Evolutionary conservation across 164 flowering plant species (phyloP).

Genomic region (Chloranthus sessilifolius): DNA sequence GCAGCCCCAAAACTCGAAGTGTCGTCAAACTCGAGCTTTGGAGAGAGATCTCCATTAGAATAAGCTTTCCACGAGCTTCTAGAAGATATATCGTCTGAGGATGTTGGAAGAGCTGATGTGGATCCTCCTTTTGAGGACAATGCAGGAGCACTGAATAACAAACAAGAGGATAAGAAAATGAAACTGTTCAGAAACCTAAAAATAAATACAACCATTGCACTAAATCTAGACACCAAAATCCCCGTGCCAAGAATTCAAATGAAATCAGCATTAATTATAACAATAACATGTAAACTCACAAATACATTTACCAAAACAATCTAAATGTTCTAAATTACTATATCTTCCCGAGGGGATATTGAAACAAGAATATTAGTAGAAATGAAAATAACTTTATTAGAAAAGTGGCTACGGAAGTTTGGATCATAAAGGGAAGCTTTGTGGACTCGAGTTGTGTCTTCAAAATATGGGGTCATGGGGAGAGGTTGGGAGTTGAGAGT

Average conservation of each 20-base stretch:
- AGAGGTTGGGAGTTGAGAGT: too few relatives aligned
- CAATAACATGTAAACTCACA: too few relatives aligned
- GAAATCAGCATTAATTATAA: too few relatives aligned
- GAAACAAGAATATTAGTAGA: too few relatives aligned
- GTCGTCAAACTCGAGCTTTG: slow-evolving; percentile 55
- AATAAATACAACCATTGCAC: not conserved
- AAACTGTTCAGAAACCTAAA: not conserved
- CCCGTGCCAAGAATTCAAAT: not conserved
- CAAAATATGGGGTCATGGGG: too few relatives aligned
- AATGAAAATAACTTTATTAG: too few relatives aligned
- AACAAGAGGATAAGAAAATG: slow-evolving; percentile 8
- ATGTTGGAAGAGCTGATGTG: slow-evolving; percentile 39
- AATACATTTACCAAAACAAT: too few relatives aligned
- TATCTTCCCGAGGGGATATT: too few relatives aligned
- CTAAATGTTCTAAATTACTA: too few relatives aligned
- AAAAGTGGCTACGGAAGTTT: too few relatives aligned
- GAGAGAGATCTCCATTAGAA: slow-evolving; percentile 63
- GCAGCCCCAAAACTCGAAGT: slow-evolving; percentile 73
- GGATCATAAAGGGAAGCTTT: too few relatives aligned
- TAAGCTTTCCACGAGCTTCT: slow-evolving; percentile 64
- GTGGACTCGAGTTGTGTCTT: too few relatives aligned
- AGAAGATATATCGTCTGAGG: slow-evolving; percentile 58
- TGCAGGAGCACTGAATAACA: slow-evolving; percentile 69
- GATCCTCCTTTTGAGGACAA: slow-evolving; percentile 58
- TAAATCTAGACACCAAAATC: not conserved